Evolutionary conservation across 2,329 filamentous ascomycete species (phyloP), one percentile per base, ranked within the genome.

Genomic region (Monilinia fructicola): DNA sequence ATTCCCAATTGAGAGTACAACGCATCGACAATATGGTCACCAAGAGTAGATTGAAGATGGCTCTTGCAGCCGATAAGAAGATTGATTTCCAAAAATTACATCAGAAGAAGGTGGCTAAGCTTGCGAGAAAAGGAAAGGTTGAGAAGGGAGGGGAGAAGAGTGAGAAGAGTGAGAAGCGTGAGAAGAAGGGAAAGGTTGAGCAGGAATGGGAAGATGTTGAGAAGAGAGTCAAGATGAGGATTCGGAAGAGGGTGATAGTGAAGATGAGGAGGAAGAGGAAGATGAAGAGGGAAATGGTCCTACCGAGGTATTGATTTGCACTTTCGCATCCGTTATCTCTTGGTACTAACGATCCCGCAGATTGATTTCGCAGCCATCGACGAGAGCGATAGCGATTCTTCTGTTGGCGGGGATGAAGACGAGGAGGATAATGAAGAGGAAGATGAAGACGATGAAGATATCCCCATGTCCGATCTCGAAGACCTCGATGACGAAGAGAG

Each of bases 401-500:
- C 81, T 80, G 78, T 84, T 82, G 78, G 77, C 78, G 69, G 65
- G 18, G 53, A 83, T 81, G 75, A 78, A 61, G 70, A 78, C 46
- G 75, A 77, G 54, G 77, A 78, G 50, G 74, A 35, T 35, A 35
- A 35, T 35, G 31, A 79, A 77, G 69, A 83, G 76, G 64, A 48
- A 0, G 87, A 89, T 0, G 89, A 90, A 28, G 90, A 93, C 5
- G 91, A 94, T 54, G 92, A 95, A 71, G 93, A 96, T 71, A 93
- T 97, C 54, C 90, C 93, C 4, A 86, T 97, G 70, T 96, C 92
- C 42, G 93, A 97, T 74, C 88, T 95, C 62, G 90, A 91, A 74
- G 91, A 91, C 63, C 80, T 88, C 38, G 81, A 90, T 64, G 92
- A 91, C 26, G 90, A 91, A 70, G 93, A 96, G 74, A 90, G 87